phyloP scores from a whole-genome alignment of 257 asterid genomes.

The Nicotiana attenuata region DNA sequence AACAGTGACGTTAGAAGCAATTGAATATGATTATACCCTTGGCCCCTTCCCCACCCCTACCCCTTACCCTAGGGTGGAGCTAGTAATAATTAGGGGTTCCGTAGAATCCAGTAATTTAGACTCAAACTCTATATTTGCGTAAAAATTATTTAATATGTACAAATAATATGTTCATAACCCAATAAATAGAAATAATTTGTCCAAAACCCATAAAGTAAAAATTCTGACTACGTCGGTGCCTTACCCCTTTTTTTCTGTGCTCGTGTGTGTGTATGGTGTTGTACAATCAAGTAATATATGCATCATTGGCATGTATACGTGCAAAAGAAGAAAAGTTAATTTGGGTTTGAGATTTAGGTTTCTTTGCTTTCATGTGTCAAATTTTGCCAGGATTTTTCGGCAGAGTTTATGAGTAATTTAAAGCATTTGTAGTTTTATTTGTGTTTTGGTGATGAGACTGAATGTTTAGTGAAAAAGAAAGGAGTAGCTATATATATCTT shows the following conservation, averaged over 20 bases:
- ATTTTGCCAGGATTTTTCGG: not conserved
- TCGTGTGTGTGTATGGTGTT: not conserved
- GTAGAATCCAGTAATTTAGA: no score
- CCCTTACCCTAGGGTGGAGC: not conserved
- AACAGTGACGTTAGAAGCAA: conserved; percentile 34
- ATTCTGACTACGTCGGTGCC: no score
- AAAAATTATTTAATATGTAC: no score
- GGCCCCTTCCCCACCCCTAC: not conserved
- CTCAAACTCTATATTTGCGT: no score
- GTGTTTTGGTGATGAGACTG: not conserved
- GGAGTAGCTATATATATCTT: not conserved
- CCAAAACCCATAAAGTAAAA: no score
- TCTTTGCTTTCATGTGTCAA: not conserved
- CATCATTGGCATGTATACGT: not conserved
- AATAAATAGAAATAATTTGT: no score
- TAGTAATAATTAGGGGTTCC: no score
- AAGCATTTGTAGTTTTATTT: not conserved
- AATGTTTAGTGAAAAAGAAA: not conserved
- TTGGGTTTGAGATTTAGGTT: not conserved
- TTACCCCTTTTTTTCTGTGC: not conserved
- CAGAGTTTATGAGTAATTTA: not conserved
- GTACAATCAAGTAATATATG: not conserved
- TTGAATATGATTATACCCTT: conserved; percentile 25
- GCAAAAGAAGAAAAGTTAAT: not conserved
- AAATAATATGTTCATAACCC: no score